Base-by-base conservation (phyloP, 2,329 filamentous ascomycete genomes). In the Onygenales sp. region DNA sequence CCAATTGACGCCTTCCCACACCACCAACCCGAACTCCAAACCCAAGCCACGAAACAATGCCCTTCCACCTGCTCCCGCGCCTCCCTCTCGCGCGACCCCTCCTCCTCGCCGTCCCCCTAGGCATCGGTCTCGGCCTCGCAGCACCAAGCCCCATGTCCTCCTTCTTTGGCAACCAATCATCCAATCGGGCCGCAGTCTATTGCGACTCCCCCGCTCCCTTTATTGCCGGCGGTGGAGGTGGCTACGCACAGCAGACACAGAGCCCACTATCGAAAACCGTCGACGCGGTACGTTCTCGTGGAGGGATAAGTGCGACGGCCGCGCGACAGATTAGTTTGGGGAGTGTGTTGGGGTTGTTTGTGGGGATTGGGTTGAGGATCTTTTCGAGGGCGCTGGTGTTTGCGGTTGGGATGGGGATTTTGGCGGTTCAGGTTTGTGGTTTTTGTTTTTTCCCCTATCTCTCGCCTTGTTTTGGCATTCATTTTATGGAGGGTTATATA, bases 261-360 rank as follows among this genome's bases (percentile, higher is more conserved):
- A 65, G 11, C 64, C 64, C 1, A 60, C 60, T 52, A 58, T 57
- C 53, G 57, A 53, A 13, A 44, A 56, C 49, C 62, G 21, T 21
- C 17, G 17, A 36, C 10, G 2, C 9, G 6, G 10, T 40, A 11
- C 21, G 46, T n/a, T 39, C 34, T 31, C 54, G 8, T 37, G 59
- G 9, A 57, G 57, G 50, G 65, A 67, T 56, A 62, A 70, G 55
- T 59, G 61, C 33, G 14, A 61, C 61, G 27, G 69, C 65, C 37
- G 70, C 74, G 61, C 68, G 69, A 13, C 72, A 76, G 60, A 64
- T 75, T 45, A 74, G 71, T 57, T 45, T 75, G 52, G 73, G 73
- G 1, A 73, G 72, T 55, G 69, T 75, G 7, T 56, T 75, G 45
- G 73, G 73, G 2, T 57, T 76, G 17, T 66, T 72, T 5, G 65